A percentile compares a stretch with the other conserved stretches of the same genome.
Conservation (phyloP, 2,329 filamentous ascomycete species). For the Fusarium albosuccineum region DNA sequence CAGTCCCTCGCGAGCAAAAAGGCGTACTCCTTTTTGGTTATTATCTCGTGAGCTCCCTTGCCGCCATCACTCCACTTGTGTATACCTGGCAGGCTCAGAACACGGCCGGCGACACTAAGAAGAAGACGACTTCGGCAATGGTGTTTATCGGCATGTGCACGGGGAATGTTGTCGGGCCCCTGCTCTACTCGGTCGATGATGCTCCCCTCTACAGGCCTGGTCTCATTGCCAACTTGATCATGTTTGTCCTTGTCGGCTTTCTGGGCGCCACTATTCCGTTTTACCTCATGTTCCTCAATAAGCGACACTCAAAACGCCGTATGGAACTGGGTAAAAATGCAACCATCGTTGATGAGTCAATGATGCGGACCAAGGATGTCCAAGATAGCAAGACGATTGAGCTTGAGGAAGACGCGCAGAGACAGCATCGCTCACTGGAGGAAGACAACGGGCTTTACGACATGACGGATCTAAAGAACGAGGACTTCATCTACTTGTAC, state of each 20-base stretch:
- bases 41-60: conserved; percentile 71
- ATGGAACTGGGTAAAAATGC: conserved; percentile 69
- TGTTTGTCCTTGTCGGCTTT: conserved; percentile 69
- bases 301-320: conserved; percentile 63
- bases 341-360: conserved; percentile 68
- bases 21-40: conserved; percentile 67
- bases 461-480: conserved; percentile 40
- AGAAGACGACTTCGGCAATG: conserved; percentile 72
- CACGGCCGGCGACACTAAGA: conserved; percentile 75
- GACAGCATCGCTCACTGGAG: background rate
- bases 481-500: conserved; percentile 39
- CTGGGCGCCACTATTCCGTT: conserved; percentile 44
- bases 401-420: background rate
- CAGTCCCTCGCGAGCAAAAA: conserved; percentile 58
- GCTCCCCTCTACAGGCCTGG: conserved; percentile 57
- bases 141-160: conserved; percentile 72
- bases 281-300: conserved; percentile 62
- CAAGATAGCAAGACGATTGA: conserved; percentile 8
- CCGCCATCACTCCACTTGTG: conserved; percentile 67
- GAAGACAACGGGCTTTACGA: conserved; percentile 32
- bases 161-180: conserved; percentile 71
- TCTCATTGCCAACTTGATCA: conserved; percentile 67
- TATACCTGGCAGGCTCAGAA: conserved; percentile 70
- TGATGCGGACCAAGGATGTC: conserved; percentile 24
- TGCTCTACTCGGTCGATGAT: conserved; percentile 48